These are phyloP conservation scores for Malassezia sp. DNA, from an alignment of 1,284 basidiomycete species.

Conservation along the genomic window DNA sequence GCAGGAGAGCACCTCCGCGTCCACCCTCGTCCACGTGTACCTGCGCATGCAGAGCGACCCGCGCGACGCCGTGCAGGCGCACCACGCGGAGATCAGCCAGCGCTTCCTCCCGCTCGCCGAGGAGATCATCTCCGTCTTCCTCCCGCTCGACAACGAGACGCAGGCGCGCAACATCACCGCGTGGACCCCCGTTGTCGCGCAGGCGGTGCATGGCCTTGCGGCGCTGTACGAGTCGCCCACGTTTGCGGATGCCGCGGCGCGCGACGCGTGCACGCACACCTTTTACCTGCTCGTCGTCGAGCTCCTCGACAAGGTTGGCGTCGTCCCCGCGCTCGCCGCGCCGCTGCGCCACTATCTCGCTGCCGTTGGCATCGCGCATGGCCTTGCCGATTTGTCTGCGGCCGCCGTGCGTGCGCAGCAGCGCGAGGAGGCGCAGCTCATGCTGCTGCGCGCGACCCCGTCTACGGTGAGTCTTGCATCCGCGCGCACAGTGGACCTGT, in stretches of 20 bases:
- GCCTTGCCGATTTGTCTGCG: slow-evolving; percentile 4
- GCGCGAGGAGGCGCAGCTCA: slow-evolving; percentile 11
- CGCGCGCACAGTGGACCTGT: too few relatives aligned
- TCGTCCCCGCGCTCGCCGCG: slow-evolving; percentile 7
- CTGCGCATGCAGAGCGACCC: slow-evolving; percentile 86
- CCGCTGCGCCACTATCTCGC: slow-evolving; percentile 14
- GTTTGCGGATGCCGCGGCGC: slow-evolving; percentile 12
- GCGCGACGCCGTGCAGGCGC: slow-evolving; percentile 69
- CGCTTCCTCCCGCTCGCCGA: slow-evolving; percentile 85
- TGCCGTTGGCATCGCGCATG: slow-evolving; percentile 9
- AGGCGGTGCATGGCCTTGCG: slow-evolving; percentile 74
- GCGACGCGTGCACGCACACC: slow-evolving; percentile 23
- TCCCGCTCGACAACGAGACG: slow-evolving; percentile 74
- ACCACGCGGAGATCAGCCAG: slow-evolving; percentile 70
- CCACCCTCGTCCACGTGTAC: slow-evolving; percentile 83
- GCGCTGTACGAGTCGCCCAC: slow-evolving; percentile 5
- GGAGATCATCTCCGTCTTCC: slow-evolving; percentile 80
- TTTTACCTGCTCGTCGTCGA: slow-evolving; percentile 43
- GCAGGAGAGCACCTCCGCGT: slow-evolving; percentile 92
- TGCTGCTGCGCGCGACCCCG: slow-evolving; percentile 6
- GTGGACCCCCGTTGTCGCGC: slow-evolving; percentile 93
- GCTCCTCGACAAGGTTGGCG: slow-evolving; percentile 24
- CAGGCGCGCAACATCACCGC: slow-evolving; percentile 91
- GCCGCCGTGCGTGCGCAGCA: slow-evolving; percentile 5
- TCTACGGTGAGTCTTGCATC: neutral